phyloP scores from a whole-genome alignment of 306 rosid genomes.

The Boehmeria nivea region DNA sequence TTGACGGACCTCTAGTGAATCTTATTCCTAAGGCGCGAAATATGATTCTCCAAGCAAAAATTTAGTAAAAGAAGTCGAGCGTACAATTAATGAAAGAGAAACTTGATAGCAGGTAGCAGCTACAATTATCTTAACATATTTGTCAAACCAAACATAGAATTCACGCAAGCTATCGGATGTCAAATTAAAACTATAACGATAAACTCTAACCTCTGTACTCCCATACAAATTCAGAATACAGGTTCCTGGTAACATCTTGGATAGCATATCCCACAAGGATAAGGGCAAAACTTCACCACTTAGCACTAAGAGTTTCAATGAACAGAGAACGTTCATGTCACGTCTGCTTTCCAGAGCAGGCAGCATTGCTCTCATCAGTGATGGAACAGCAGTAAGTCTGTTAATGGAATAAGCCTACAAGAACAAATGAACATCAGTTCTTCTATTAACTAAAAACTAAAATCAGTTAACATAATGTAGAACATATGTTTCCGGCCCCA shows the following conservation, averaged over 20 bases:
- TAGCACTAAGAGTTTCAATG: conserved; percentile 67
- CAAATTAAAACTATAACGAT: not conserved
- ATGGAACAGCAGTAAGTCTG: conserved; percentile 80
- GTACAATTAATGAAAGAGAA: no score
- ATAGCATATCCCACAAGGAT: conserved; percentile 54
- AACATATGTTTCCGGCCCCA: not conserved
- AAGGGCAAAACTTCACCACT: conserved; percentile 78
- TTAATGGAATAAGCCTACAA: conserved; percentile 60
- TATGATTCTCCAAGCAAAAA: no score
- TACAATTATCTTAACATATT: no score
- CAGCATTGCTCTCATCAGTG: conserved; percentile 68
- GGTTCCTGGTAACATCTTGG: conserved; percentile 62
- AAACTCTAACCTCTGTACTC: conserved; percentile 71
- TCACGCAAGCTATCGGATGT: no score
- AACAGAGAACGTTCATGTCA: conserved; percentile 22
- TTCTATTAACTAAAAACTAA: no score
- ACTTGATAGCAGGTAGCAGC: no score
- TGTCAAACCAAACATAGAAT: no score
- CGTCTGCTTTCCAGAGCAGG: conserved; percentile 47
- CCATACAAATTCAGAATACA: conserved; percentile 81
- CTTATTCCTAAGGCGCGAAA: no score
- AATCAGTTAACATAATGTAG: not conserved
- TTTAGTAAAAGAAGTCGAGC: no score
- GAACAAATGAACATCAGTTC: conserved; percentile 17
- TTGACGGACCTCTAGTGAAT: no score